A percentile compares a stretch with the other conserved stretches of the same genome.
Conservation (phyloP, 2,329 filamentous ascomycete genomes). For the Trichophyton mentagrophytes region DNA sequence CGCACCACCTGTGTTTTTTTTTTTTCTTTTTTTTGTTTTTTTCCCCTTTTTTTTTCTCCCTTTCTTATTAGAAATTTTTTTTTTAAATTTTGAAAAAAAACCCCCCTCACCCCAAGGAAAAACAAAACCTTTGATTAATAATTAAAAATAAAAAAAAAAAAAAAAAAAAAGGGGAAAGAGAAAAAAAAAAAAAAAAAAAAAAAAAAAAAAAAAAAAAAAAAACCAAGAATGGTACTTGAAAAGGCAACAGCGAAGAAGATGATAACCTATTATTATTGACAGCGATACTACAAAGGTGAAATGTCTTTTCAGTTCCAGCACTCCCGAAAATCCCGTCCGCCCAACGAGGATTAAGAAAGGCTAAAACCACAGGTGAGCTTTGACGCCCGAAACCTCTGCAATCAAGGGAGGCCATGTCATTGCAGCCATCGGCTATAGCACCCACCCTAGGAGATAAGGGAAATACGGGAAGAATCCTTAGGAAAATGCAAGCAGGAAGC, state of each 20-base stretch:
- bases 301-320: not conserved
- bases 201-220: not conserved
- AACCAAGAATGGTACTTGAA: not conserved
- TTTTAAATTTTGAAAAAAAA: too few relatives aligned
- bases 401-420: conserved; percentile 3
- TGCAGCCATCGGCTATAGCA: conserved; percentile 1
- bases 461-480: conserved; percentile 2
- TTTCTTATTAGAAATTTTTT: too few relatives aligned
- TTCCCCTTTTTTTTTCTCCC: too few relatives aligned
- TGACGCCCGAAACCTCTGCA: conserved; percentile 4
- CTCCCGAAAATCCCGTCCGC: not conserved
- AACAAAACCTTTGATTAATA: too few relatives aligned
- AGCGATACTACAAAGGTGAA: not conserved
- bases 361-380: not conserved
- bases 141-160: too few relatives aligned
- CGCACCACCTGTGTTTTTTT: too few relatives aligned
- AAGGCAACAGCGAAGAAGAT: not conserved
- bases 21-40: too few relatives aligned
- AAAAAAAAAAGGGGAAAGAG: too few relatives aligned
- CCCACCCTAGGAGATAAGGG: not conserved
- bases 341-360: not conserved
- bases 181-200: too few relatives aligned
- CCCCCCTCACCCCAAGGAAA: too few relatives aligned
- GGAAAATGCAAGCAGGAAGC: not conserved
- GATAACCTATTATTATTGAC: not conserved